Conservation (phyloP, 768 basidiomycete species). For the Fomitopsis serialis region DNA sequence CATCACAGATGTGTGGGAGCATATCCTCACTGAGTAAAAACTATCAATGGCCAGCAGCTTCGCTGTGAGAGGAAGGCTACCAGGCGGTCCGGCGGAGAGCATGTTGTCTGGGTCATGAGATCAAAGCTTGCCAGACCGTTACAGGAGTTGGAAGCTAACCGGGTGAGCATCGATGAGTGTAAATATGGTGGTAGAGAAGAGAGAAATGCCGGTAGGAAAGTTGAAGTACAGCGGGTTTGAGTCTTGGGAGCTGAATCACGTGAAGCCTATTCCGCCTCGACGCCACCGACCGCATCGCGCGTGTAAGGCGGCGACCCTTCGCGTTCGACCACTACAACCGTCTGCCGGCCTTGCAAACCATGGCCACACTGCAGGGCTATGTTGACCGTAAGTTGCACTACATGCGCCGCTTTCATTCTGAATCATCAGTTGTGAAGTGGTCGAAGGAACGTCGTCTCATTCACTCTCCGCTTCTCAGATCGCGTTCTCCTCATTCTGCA, state of each 20-base stretch:
- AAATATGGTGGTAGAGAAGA: background rate
- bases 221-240: no score
- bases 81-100: slow-evolving; percentile 21
- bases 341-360: slow-evolving; percentile 24
- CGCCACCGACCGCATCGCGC: background rate
- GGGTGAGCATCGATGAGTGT: background rate
- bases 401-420: background rate
- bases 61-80: slow-evolving; percentile 29
- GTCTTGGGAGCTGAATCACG: no score
- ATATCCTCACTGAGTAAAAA: no score
- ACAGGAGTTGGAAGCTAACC: background rate
- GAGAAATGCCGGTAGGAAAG: no score
- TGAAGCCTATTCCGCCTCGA: background rate
- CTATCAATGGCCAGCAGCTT: no score
- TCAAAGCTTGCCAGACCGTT: background rate
- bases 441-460: background rate
- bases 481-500: slow-evolving; percentile 92
- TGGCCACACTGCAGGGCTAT: slow-evolving; percentile 90
- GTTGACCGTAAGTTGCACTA: slow-evolving; percentile 65
- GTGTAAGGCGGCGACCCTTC: background rate
- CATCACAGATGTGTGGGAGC: no score
- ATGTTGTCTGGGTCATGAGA: slow-evolving; percentile 1
- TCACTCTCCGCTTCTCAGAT: slow-evolving; percentile 36
- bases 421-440: background rate
- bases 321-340: background rate